Evolutionary conservation across 345 rosid species (phyloP).

Genomic region (Iberis pinnata): DNA sequence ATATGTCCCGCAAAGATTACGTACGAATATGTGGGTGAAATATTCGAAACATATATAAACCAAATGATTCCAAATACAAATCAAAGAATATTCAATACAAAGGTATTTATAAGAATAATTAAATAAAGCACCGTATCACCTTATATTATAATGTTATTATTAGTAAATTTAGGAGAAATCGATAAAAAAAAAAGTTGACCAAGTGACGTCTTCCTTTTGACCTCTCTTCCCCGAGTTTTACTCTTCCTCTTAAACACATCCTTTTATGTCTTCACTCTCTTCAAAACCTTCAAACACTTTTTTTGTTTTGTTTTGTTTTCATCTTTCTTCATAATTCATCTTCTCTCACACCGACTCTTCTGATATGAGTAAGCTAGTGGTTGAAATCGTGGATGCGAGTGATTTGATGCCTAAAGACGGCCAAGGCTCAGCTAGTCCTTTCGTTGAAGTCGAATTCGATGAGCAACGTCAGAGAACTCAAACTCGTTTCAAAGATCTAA

Average conservation of each 20-base stretch:
- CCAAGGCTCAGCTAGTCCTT: conserved; percentile 70
- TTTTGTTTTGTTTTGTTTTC: conserved; percentile 4
- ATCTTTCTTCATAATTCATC: conserved; percentile 17
- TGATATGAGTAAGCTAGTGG: conserved; percentile 57
- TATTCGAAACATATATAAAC: too few species aligned
- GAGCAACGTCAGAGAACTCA: conserved; percentile 52
- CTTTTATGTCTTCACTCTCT: conserved; percentile 8
- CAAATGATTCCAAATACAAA: too few species aligned
- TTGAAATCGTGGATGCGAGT: conserved; percentile 67
- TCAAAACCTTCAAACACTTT: conserved; percentile 1
- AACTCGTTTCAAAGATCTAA: conserved; percentile 57
- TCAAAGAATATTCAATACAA: not conserved
- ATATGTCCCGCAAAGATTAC: too few species aligned
- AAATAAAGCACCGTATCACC: too few species aligned
- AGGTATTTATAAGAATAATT: too few species aligned
- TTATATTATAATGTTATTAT: not conserved
- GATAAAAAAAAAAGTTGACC: conserved; percentile 19
- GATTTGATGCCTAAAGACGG: conserved; percentile 82
- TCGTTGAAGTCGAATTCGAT: conserved; percentile 59
- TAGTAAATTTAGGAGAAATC: conserved; percentile 10
- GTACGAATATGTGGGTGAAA: too few species aligned
- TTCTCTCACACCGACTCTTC: not conserved
- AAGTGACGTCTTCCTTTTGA: conserved; percentile 26
- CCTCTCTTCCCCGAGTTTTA: conserved; percentile 23
- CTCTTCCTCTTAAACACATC: conserved; percentile 11